These are phyloP conservation scores for Leucaena leucocephala DNA, from an alignment of 306 rosid genomes.

Conservation along the genomic window DNA sequence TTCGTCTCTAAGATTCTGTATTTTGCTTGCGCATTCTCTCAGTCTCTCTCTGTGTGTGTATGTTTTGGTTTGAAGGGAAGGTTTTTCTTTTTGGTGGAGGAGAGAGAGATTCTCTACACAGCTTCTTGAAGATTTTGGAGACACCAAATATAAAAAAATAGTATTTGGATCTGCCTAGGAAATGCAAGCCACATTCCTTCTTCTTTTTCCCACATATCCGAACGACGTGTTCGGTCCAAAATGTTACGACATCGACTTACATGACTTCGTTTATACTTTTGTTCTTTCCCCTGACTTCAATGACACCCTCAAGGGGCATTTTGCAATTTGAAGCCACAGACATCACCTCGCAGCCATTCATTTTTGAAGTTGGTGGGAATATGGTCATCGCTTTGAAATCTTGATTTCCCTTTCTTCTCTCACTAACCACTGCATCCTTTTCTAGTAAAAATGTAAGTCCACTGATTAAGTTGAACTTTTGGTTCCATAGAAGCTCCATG, in stretches of 20 bases:
- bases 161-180: slow-evolving; percentile 63
- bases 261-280: slow-evolving; percentile 10
- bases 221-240: slow-evolving; percentile 10
- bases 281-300: not conserved
- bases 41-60: not conserved
- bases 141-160: not conserved
- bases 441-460: not conserved
- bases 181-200: slow-evolving; percentile 65
- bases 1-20: not conserved
- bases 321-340: slow-evolving; percentile 14
- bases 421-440: not conserved
- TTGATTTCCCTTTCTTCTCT: slow-evolving; percentile 5
- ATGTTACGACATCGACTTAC: not conserved
- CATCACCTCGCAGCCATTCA: not conserved
- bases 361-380: not conserved
- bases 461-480: not conserved
- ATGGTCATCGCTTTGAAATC: slow-evolving; percentile 12
- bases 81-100: slow-evolving; percentile 28
- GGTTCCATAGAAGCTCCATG: not conserved
- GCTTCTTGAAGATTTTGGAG: not conserved
- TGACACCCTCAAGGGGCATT: not conserved
- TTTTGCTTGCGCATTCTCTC: not conserved
- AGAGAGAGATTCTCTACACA: slow-evolving; percentile 45
- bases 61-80: slow-evolving; percentile 16
- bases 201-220: slow-evolving; percentile 40